Percentiles rank a stretch among this genome's conserved stretches.
Conservation (phyloP, 2,329 filamentous ascomycete genomes). For the Penicillium rolfsii region DNA sequence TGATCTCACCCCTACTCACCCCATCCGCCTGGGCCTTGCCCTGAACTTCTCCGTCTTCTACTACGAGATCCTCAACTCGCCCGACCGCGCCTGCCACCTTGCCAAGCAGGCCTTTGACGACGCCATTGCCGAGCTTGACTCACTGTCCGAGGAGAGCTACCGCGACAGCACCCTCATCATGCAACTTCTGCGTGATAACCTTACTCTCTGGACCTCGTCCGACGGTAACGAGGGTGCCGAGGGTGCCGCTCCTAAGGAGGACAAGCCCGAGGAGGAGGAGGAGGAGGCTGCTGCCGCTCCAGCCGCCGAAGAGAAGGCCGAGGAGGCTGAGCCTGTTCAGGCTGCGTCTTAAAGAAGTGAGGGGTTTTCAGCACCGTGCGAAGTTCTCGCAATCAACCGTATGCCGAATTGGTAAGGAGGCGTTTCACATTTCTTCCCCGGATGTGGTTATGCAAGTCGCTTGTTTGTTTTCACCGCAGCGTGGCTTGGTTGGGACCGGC, state of each 20-base stretch:
- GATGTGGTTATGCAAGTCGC: slow-evolving; percentile 41
- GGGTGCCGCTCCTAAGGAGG: slow-evolving; percentile 63
- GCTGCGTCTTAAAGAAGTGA: slow-evolving; percentile 38
- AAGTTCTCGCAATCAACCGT: slow-evolving; percentile 26
- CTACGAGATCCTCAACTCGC: slow-evolving; percentile 98
- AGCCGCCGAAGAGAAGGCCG: slow-evolving; percentile 44
- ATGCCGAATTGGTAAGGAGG: slow-evolving; percentile 37
- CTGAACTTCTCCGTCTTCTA: slow-evolving; percentile 99
- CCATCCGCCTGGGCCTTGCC: slow-evolving; percentile 94
- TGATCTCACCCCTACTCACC: slow-evolving; percentile 95
- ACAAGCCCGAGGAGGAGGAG: slow-evolving; percentile 55
- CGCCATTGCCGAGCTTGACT: slow-evolving; percentile 97
- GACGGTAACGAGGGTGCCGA: slow-evolving; percentile 72
- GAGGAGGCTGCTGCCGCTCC: slow-evolving; percentile 51
- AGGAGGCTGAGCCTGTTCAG: slow-evolving; percentile 44
- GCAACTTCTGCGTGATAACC: slow-evolving; percentile 97
- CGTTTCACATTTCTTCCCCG: slow-evolving; percentile 41
- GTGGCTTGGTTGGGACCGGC: slow-evolving; percentile 42
- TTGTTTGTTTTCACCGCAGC: slow-evolving; percentile 40
- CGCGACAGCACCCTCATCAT: slow-evolving; percentile 99
- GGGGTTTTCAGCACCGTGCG: slow-evolving; percentile 4
- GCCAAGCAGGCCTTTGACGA: slow-evolving; percentile 99
- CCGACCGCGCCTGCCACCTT: slow-evolving; percentile 95
- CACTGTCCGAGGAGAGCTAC: slow-evolving; percentile 96
- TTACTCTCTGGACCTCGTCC: slow-evolving; percentile 96